Base-by-base conservation (phyloP, 2,329 filamentous ascomycete genomes). In the Dactylella cylindrospora region DNA sequence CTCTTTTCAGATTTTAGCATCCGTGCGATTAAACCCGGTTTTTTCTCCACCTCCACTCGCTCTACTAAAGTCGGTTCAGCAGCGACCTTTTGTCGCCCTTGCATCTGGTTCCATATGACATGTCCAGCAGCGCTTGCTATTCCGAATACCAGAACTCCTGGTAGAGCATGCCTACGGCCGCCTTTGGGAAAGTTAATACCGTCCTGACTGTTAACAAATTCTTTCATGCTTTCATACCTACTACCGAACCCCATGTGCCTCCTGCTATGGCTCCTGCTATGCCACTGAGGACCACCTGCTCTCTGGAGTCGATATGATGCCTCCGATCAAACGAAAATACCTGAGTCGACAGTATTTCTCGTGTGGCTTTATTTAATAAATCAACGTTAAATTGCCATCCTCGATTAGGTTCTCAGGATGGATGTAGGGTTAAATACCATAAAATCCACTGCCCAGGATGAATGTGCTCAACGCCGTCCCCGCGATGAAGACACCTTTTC, bases 401-500 rank as follows among this genome's bases (percentile, higher is more conserved):
- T 12, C 32, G 28, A 15, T 6, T 23, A n/a, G 7, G 7, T n/a
- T n/a, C n/a, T n/a, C 26, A 19, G 2, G 3, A 19, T 7, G 5
- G 3, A 49, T 26, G n/a, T 29, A 25, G 10, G 12, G 10, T 25
- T 44, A 13, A 8, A 19, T 54, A 62, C 57, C 38, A 39, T 50
- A 62, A 12, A 49, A 62, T 31, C 57, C 49, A 7, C 28, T 49
- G 9, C 57, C 57, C 3, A 62, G 31, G 10, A 54, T 39, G 15
- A 53, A 62, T 23, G 49, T 54, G 23, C 50, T 62, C 13, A 62
- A 10, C 9, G 57, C 29, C 9, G 57, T 62, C 9, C 57, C 57
- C 25, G 50, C 25, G 5, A 62, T 26, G 19, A 49, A 62, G 5
- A 62, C 10, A 20, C 43, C 25, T 23, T 53, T 62, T 9, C 57